These are phyloP conservation scores for Penicillium sp. DNA, from an alignment of 2,329 filamentous ascomycete genomes.

Conservation along the genomic window DNA sequence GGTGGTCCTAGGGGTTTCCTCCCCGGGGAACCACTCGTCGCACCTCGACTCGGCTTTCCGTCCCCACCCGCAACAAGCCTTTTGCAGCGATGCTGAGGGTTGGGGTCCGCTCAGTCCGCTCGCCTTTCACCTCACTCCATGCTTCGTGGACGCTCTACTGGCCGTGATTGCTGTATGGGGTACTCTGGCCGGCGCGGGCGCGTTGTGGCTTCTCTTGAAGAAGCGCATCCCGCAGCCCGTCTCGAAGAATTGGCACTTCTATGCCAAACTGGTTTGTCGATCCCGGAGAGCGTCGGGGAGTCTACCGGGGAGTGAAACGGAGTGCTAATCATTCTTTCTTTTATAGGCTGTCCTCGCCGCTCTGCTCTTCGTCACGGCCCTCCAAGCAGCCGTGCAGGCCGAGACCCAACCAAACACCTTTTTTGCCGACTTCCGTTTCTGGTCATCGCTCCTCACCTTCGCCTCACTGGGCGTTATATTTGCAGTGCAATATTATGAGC, in stretches of 20 bases:
- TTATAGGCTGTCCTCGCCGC: slow-evolving; percentile 65
- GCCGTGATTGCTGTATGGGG: slow-evolving; percentile 78
- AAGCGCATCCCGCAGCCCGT: slow-evolving; percentile 70
- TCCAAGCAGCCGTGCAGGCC: slow-evolving; percentile 78
- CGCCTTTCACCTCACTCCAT: slow-evolving; percentile 94
- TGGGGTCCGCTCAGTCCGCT: slow-evolving; percentile 91
- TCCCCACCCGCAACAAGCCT: slow-evolving; percentile 59
- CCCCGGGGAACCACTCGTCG: slow-evolving; percentile 32
- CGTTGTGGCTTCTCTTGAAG: slow-evolving; percentile 77
- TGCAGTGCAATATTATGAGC: slow-evolving; percentile 82
- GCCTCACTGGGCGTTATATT: slow-evolving; percentile 75
- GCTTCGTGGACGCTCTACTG: slow-evolving; percentile 93
- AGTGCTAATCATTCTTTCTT: background rate
- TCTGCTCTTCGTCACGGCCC: slow-evolving; percentile 69
- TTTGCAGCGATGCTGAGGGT: slow-evolving; percentile 88
- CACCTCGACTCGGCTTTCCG: slow-evolving; percentile 30
- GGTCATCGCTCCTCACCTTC: slow-evolving; percentile 74
- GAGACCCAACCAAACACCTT: slow-evolving; percentile 70
- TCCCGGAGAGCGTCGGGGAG: background rate
- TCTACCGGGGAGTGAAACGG: background rate
- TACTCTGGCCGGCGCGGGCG: slow-evolving; percentile 73
- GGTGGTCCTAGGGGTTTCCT: slow-evolving; percentile 37
- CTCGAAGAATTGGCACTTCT: slow-evolving; percentile 89
- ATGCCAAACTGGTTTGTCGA: slow-evolving; percentile 77
- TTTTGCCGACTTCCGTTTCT: slow-evolving; percentile 82